A percentile compares a stretch with the other conserved stretches of the same genome.
Evolutionary conservation across 2,329 filamentous ascomycete genomes (phyloP).

Genomic region (Phoma sp.): DNA sequence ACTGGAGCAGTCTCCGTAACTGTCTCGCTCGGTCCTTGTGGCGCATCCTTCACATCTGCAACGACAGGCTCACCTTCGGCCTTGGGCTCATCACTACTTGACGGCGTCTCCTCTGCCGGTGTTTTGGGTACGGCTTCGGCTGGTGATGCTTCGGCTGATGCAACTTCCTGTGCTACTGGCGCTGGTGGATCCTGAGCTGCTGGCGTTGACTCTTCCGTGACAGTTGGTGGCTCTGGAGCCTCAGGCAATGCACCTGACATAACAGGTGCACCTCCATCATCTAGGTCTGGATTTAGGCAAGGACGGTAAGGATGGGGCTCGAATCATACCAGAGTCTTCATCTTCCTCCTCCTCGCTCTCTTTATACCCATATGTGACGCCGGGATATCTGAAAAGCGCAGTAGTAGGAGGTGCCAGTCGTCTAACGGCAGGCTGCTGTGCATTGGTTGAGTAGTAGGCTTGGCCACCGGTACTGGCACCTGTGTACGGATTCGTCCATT

Average conservation of each 20-base stretch:
- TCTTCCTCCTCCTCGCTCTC: conserved; percentile 22
- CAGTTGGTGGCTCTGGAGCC: conserved; percentile 24
- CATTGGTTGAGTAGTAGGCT: conserved; percentile 8
- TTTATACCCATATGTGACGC: conserved; percentile 12
- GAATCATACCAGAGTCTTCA: conserved; percentile 16
- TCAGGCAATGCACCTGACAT: conserved; percentile 22
- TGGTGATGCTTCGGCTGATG: conserved; percentile 1
- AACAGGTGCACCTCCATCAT: conserved; percentile 27
- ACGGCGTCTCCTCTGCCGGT: conserved; percentile 4
- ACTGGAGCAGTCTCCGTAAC: conserved; percentile 11
- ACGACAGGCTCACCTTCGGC: conserved; percentile 20
- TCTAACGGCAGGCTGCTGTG: conserved; percentile 29
- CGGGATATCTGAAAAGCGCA: conserved; percentile 22
- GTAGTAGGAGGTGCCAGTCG: conserved; percentile 32
- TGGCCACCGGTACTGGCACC: conserved; percentile 22
- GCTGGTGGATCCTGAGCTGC: conserved; percentile 11
- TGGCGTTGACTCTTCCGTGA: conserved; percentile 17
- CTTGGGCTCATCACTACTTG: conserved; percentile 17
- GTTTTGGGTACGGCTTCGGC: conserved; percentile 13
- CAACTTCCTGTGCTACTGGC: not conserved
- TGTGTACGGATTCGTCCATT: conserved; percentile 42
- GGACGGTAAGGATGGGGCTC: not conserved
- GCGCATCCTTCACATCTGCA: conserved; percentile 38
- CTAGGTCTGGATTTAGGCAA: conserved; percentile 16
- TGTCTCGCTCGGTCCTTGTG: conserved; percentile 19